Percentiles rank a stretch among this genome's conserved stretches.
phyloP scores from a whole-genome alignment of 768 basidiomycete genomes.

The Tulasnella sp. region DNA sequence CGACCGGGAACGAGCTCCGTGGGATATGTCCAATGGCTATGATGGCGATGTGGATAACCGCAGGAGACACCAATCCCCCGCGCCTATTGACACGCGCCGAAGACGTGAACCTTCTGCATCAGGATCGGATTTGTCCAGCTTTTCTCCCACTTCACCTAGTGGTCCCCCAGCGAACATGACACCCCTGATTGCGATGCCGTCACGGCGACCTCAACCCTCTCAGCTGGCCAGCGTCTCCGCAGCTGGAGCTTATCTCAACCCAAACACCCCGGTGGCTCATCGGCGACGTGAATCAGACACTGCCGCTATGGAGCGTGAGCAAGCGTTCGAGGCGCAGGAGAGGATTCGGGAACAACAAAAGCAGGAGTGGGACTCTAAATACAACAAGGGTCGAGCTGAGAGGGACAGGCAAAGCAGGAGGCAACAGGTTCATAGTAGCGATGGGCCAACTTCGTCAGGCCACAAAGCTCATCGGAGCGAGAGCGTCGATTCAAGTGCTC shows the following conservation, averaged over 20 bases:
- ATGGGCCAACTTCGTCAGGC: background rate
- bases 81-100: slow-evolving; percentile 51
- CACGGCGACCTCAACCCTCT: slow-evolving; percentile 21
- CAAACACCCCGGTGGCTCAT: slow-evolving; percentile 45
- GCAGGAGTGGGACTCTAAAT: slow-evolving; percentile 43
- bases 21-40: slow-evolving; percentile 32
- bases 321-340: slow-evolving; percentile 49
- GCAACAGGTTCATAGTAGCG: slow-evolving; percentile 42
- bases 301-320: slow-evolving; percentile 56
- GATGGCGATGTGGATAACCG: slow-evolving; percentile 30
- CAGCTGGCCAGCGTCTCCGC: slow-evolving; percentile 38
- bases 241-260: slow-evolving; percentile 46
- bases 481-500: slow-evolving; percentile 20
- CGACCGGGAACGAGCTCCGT: slow-evolving; percentile 21
- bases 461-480: slow-evolving; percentile 30
- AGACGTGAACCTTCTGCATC: slow-evolving; percentile 36
- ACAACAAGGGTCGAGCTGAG: slow-evolving; percentile 44
- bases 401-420: slow-evolving; percentile 43
- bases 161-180: slow-evolving; percentile 23
- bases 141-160: slow-evolving; percentile 25
- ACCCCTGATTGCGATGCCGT: background rate
- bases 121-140: slow-evolving; percentile 27
- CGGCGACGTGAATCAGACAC: slow-evolving; percentile 53
- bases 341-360: slow-evolving; percentile 38
- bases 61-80: slow-evolving; percentile 41